These are phyloP conservation scores for Microglena sp. DNA, from an alignment of 139 green algal species.

Conservation along the genomic window DNA sequence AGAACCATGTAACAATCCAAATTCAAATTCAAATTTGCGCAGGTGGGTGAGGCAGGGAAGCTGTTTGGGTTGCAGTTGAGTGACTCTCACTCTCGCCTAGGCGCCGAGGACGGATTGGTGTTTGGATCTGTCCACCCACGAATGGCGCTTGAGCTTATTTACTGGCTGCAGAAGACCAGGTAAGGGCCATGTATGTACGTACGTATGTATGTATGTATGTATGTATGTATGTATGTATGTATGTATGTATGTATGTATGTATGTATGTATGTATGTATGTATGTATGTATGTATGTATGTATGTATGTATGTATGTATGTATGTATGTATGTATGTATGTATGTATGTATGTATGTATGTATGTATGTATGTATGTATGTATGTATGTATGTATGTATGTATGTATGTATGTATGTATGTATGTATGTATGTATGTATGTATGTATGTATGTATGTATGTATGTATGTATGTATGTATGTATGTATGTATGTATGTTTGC, in stretches of 20 bases:
- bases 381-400: background rate
- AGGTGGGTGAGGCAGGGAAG: no score
- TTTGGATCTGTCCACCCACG: constrained; percentile 7
- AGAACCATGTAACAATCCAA: background rate
- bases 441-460: constrained; percentile 3
- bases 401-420: background rate
- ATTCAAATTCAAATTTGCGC: no score
- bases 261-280: background rate
- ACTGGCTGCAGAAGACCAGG: constrained; percentile 23
- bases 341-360: no score
- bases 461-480: background rate
- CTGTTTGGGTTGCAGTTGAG: no score
- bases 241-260: background rate
- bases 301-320: no score
- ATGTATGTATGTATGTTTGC: background rate
- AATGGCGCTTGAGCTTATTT: constrained; percentile 45
- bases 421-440: background rate
- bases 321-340: no score
- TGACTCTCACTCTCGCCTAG: constrained; percentile 40
- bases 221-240: no score
- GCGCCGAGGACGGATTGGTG: constrained; percentile 53
- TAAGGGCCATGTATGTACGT: background rate
- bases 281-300: no score
- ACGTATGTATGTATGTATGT: no score
- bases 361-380: no score